Base-by-base conservation (phyloP, 148 eudicot species). In the Gaultheria prostrata region DNA sequence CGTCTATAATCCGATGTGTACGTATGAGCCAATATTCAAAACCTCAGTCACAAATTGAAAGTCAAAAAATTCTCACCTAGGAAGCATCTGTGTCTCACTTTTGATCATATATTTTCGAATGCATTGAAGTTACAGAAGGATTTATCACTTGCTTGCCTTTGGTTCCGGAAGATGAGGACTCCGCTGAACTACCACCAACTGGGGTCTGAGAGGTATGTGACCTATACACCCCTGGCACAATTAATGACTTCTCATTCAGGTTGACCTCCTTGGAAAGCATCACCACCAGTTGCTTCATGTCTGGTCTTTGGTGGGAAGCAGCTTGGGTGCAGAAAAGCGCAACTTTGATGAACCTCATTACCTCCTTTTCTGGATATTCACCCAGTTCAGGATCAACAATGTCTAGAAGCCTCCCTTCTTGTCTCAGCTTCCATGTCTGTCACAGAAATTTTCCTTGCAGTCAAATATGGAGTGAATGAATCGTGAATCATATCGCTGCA, bases 321-420 rank as follows among this genome's bases (percentile, higher is more conserved):
- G 82, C 89, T 88, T 93, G 94, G 35, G 91, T 88, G 75, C 96
- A 93, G 53, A 84, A 89, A n/a, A 93, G 86, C 1, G 94, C 96
- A 69, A 92, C 88, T 65, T 89, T 87, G 26, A 89, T 84, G 80
- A 89, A 91, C 17, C 89, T 86, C 53, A 83, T 35, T 46, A 89
- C 80, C 82, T 86, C 89, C 17, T 87, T 90, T 46, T 87, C 82
- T 10, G 91, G 91, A 81, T 83, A 88, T 43, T 90, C 92, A 26
- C 53, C 32, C 63, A 91, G 49, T 11, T 83, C 90, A 21, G 91
- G 93, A 82, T 93, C 96, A 20, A 93, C 90, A 50, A 91, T 81
- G 30, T 90, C 93, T n/a, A 84, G 67, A 77, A 90, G 86, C 80
- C 89, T 85, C 51, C 84, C 89, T 80, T 84, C 84, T 53, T 84